Base-by-base conservation (phyloP, 306 rosid species). In the Gillenia trifoliata region DNA sequence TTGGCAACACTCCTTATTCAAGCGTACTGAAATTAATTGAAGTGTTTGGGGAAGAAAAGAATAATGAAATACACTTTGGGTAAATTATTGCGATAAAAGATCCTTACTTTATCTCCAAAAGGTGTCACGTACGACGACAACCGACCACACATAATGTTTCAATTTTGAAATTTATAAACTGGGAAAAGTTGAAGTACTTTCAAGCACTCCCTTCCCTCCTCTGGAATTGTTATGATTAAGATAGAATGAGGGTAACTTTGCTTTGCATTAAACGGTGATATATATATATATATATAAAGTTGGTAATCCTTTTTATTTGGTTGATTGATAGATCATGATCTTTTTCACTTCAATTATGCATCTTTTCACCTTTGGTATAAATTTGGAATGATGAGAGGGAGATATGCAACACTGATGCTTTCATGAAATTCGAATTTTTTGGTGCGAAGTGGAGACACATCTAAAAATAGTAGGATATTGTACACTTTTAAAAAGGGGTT, bases 301-400 rank as follows among this genome's bases (percentile, higher is more conserved):
- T 62, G 36, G 63, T 69, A 33, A 72, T 81, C 86, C 83, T 86
- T 87, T 80, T 69, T 66, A 82, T 84, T 79, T 81, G 77, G 28
- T 77, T 83, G 92, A 89, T 89, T 87, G 94, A 91, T 78, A 78
- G 85, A 89, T 91, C 86, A 91, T 88, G 85, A 82, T 84, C 83
- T 86, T 77, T 85, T 57, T 84, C 78, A 64, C 83, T 74, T 75
- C 79, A 76, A 76, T 78, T 72, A 77, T 61, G 41, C 75, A 75
- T 68, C 64, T 76, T 55, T 81, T 85, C 76, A 79, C 45, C 85
- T 79, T 80, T 85, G 80, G 49, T 81, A 77, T 81, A 85, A 83
- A 84, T 75, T 76, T 79, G 50, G 73, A 83, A 84, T 78, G 82
- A 79, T 83, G 70, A 72, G 75, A 70, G 83, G 65, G 70, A 76